These are phyloP conservation scores for Clonostachys solani DNA, from an alignment of 2,329 filamentous ascomycete species.

Conservation along the genomic window DNA sequence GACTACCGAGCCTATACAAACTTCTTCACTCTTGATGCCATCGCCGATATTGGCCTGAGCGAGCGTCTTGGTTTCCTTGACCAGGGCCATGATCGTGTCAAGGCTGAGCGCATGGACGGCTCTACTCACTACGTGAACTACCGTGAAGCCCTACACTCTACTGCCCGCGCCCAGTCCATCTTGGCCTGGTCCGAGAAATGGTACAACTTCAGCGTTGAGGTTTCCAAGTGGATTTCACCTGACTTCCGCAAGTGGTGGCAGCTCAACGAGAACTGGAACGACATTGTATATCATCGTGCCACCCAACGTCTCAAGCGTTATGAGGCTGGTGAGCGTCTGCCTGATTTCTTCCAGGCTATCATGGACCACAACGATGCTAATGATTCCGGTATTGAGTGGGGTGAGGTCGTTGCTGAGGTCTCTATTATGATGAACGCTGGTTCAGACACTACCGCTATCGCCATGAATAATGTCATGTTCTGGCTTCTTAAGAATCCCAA, in stretches of 20 bases:
- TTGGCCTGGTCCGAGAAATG: neutral
- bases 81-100: neutral
- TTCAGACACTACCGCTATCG: slow-evolving; percentile 31
- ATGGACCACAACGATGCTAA: slow-evolving; percentile 42
- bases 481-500: slow-evolving; percentile 27
- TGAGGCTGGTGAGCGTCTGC: neutral
- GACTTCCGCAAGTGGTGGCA: neutral
- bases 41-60: slow-evolving; percentile 34
- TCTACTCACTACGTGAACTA: neutral
- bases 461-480: slow-evolving; percentile 27
- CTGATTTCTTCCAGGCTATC: slow-evolving; percentile 20
- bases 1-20: slow-evolving; percentile 48
- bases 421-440: slow-evolving; percentile 9
- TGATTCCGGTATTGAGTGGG: slow-evolving; percentile 43
- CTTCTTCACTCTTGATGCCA: slow-evolving; percentile 53
- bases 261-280: neutral
- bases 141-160: neutral
- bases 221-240: slow-evolving; percentile 26
- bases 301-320: neutral
- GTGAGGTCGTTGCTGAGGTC: slow-evolving; percentile 47
- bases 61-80: neutral
- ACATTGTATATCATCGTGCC: neutral
- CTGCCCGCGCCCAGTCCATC: neutral
- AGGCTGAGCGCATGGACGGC: slow-evolving; percentile 1
- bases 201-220: slow-evolving; percentile 28